Evolutionary conservation across 768 basidiomycete species (phyloP).

Genomic region (Tricholoma hemisulphureum): DNA sequence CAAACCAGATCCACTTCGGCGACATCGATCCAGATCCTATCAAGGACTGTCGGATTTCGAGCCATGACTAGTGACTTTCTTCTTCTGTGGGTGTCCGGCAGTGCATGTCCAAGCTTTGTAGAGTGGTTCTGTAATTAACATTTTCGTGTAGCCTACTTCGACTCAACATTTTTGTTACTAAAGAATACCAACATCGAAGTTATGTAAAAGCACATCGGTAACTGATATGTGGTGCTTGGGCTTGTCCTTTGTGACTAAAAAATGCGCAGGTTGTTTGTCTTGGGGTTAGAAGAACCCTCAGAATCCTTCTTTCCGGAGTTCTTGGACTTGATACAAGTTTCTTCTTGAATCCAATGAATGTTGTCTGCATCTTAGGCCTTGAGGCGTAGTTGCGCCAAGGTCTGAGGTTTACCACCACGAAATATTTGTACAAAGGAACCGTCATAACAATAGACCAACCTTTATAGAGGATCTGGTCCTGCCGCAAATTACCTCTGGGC

Average conservation of each 20-base stretch:
- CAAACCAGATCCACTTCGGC: constrained; percentile 36
- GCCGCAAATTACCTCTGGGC: too few species aligned
- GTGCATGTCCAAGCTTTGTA: not conserved
- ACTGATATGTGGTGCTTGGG: too few species aligned
- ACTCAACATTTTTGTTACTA: not conserved
- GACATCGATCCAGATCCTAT: constrained; percentile 44
- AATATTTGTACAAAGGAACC: too few species aligned
- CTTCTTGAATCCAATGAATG: not conserved
- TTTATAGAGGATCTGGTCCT: too few species aligned
- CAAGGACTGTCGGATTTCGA: constrained; percentile 32
- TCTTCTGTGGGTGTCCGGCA: not conserved
- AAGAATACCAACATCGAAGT: not conserved
- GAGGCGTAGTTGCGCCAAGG: not conserved
- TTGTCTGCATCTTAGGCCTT: not conserved
- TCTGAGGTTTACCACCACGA: not conserved
- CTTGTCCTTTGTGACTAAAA: too few species aligned
- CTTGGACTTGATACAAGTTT: not conserved
- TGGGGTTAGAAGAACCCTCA: not conserved
- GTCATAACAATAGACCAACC: too few species aligned
- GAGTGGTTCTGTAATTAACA: not conserved
- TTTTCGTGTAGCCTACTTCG: not conserved
- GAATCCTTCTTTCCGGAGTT: not conserved
- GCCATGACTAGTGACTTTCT: constrained; percentile 11
- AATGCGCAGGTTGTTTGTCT: too few species aligned
- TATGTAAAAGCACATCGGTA: too few species aligned